Conservation (phyloP, 192 early-diverging fungal genomes). For the Podila epicladia region DNA sequence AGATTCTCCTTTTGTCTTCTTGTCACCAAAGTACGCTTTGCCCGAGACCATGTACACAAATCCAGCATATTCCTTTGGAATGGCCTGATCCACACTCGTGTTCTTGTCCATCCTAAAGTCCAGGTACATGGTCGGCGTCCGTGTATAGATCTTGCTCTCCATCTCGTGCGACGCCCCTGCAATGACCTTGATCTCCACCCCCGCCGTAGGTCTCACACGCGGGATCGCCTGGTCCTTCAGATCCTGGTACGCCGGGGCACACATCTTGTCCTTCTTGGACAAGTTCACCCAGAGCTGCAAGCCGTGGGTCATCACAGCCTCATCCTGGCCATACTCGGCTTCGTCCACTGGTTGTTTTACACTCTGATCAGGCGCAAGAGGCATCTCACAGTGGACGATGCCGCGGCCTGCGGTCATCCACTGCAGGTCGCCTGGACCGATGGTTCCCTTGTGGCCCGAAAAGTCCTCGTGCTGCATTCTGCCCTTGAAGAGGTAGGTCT, state of each 20-base stretch:
- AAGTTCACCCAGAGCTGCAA: conserved; percentile 87
- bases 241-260: conserved; percentile 77
- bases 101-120: conserved; percentile 74
- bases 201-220: conserved; percentile 60
- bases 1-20: conserved; percentile 36
- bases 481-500: conserved; percentile 74
- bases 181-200: conserved; percentile 81
- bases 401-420: conserved; percentile 85
- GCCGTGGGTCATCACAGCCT: conserved; percentile 43
- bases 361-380: conserved; percentile 33
- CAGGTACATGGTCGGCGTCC: conserved; percentile 83
- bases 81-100: conserved; percentile 61
- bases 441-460: conserved; percentile 73
- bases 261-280: conserved; percentile 76
- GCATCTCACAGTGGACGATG: conserved; percentile 82
- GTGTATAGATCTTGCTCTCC: conserved; percentile 74
- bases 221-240: conserved; percentile 72
- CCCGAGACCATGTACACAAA: conserved; percentile 75
- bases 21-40: conserved; percentile 59
- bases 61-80: conserved; percentile 65
- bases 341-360: conserved; percentile 38
- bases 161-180: conserved; percentile 83
- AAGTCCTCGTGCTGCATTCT: conserved; percentile 82
- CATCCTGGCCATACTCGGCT: conserved; percentile 54
- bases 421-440: conserved; percentile 74